Percentiles rank a stretch among this genome's conserved stretches.
phyloP scores from a whole-genome alignment of 192 early-diverging fungal species.

The Backusella liffmaniae region DNA sequence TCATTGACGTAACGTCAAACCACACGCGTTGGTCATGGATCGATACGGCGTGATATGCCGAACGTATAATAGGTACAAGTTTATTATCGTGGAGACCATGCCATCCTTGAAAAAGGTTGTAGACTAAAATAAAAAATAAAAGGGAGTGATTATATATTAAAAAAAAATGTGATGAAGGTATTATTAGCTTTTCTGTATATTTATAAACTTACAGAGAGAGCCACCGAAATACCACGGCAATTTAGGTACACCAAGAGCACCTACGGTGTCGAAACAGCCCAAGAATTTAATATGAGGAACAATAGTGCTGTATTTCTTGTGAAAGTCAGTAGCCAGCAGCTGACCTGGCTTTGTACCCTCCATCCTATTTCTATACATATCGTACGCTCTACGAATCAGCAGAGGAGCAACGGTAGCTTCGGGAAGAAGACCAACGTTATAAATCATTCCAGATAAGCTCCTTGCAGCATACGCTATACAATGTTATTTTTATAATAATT shows the following conservation, averaged over 20 bases:
- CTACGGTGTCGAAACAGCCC: constrained; percentile 29
- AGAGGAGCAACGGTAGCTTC: background rate
- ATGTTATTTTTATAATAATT: background rate
- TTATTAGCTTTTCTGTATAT: background rate
- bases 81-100: constrained; percentile 21
- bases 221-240: constrained; percentile 25
- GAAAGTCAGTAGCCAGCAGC: background rate
- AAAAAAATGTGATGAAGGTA: background rate
- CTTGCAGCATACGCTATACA: constrained; percentile 23
- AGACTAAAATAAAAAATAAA: background rate
- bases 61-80: constrained; percentile 13
- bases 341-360: background rate
- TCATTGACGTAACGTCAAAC: constrained; percentile 21
- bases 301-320: background rate
- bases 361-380: constrained; percentile 5
- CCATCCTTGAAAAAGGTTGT: constrained; percentile 4
- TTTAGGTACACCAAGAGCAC: constrained; percentile 24
- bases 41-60: constrained; percentile 21
- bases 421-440: constrained; percentile 28
- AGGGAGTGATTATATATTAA: background rate
- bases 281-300: constrained; percentile 20
- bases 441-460: constrained; percentile 26
- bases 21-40: constrained; percentile 31
- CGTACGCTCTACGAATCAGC: background rate
- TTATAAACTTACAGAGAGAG: constrained; percentile 7